Conservation (phyloP, 1,139 yeast species). For the Candida frijolesensis region DNA sequence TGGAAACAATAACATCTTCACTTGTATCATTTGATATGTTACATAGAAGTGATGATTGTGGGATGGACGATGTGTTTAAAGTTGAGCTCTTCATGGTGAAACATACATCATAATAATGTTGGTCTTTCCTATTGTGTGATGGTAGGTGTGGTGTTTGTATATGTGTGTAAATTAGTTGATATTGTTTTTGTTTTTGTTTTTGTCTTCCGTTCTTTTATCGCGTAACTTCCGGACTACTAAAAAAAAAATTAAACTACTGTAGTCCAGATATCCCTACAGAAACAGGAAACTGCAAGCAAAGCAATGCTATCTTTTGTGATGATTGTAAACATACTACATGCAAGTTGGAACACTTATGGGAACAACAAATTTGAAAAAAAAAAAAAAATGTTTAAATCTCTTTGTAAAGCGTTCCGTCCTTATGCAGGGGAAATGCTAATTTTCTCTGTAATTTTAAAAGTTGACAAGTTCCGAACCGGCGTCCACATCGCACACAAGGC, state of each 20-base stretch:
- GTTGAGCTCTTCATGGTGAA: too few relatives aligned
- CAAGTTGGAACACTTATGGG: too few relatives aligned
- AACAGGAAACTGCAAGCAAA: too few relatives aligned
- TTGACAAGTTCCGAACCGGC: constrained; percentile 37
- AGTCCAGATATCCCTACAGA: too few relatives aligned
- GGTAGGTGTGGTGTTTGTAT: background rate
- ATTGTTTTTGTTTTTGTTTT: too few relatives aligned
- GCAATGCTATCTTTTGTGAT: too few relatives aligned
- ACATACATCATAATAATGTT: too few relatives aligned
- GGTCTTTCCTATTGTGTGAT: too few relatives aligned
- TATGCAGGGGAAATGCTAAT: constrained; percentile 99
- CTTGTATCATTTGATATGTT: background rate
- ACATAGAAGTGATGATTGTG: background rate
- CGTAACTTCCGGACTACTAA: background rate
- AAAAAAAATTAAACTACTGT: too few relatives aligned
- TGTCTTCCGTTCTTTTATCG: background rate
- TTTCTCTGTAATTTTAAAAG: constrained; percentile 92
- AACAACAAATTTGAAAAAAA: constrained; percentile 29
- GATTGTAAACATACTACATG: too few relatives aligned
- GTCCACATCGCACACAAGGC: background rate
- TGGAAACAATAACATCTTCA: constrained; percentile 18
- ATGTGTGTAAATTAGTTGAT: background rate
- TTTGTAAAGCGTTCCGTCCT: constrained; percentile 98
- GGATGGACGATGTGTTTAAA: background rate
- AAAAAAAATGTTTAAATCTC: constrained; percentile 83